A percentile compares a stretch with the other conserved stretches of the same genome.
These are phyloP conservation scores for Sugiyamaella sp. DNA, from an alignment of 1,139 yeast genomes.

Conservation along the genomic window DNA sequence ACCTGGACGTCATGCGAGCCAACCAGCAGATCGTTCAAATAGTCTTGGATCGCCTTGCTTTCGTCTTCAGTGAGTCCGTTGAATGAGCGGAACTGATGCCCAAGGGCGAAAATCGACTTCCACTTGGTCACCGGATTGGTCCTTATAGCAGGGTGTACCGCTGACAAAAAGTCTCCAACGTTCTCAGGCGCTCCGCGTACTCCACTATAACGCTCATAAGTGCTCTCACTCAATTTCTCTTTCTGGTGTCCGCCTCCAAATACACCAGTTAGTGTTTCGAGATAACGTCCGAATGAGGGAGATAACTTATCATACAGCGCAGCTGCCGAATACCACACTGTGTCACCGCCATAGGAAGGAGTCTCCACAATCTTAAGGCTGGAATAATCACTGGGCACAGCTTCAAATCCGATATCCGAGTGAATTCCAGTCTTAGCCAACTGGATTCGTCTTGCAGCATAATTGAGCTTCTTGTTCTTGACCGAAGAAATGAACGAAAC, in stretches of 20 bases:
- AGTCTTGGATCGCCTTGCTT: constrained; percentile 30
- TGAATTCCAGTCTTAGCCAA: constrained; percentile 44
- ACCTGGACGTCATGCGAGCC: constrained; percentile 36
- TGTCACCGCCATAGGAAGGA: constrained; percentile 52
- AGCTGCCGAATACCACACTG: constrained; percentile 51
- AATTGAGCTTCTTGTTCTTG: constrained; percentile 31
- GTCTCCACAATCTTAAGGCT: constrained; percentile 49
- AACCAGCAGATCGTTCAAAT: constrained; percentile 26
- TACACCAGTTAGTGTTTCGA: constrained; percentile 45
- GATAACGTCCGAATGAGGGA: constrained; percentile 47
- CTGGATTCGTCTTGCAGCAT: constrained; percentile 12
- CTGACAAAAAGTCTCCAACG: constrained; percentile 36
- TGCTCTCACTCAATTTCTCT: constrained; percentile 27
- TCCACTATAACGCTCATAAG: constrained; percentile 45
- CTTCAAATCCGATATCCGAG: constrained; percentile 53
- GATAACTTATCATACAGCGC: constrained; percentile 53
- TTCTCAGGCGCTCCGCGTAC: constrained; percentile 43
- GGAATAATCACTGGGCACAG: constrained; percentile 51
- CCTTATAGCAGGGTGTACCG: constrained; percentile 50
- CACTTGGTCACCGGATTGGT: constrained; percentile 55
- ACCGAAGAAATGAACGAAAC: constrained; percentile 36
- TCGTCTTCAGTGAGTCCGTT: constrained; percentile 49
- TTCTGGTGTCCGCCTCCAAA: constrained; percentile 39
- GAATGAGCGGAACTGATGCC: constrained; percentile 46
- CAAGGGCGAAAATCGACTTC: constrained; percentile 50